phyloP scores from a whole-genome alignment of 2,329 filamentous ascomycete genomes.

The Fusarium sp. region DNA sequence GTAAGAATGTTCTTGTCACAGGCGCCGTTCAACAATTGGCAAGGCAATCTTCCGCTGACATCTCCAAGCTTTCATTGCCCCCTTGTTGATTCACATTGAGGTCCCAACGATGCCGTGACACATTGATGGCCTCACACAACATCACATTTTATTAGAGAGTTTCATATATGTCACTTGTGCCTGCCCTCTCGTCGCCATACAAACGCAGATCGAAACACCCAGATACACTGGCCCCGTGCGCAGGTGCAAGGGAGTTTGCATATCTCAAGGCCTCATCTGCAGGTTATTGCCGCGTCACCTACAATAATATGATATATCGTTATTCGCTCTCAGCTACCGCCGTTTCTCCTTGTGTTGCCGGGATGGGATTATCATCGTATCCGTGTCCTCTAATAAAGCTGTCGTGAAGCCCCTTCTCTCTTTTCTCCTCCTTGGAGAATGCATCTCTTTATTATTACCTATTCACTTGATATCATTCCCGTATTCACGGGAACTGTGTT shows the following conservation, averaged over 20 bases:
- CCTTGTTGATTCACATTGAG: too few species aligned
- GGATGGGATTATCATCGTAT: neutral
- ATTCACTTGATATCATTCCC: neutral
- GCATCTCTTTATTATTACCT: neutral
- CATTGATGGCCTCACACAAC: too few species aligned
- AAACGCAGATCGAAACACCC: neutral
- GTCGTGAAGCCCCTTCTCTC: neutral
- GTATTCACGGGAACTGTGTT: constrained; percentile 8
- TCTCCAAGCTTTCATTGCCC: too few species aligned
- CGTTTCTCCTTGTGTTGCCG: neutral
- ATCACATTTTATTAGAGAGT: too few species aligned
- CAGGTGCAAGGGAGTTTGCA: neutral
- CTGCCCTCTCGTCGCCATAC: neutral
- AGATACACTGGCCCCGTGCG: neutral
- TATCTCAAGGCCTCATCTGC: neutral
- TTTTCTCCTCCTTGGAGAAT: neutral
- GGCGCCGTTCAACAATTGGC: neutral
- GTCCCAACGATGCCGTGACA: too few species aligned
- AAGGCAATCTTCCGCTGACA: neutral
- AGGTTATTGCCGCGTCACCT: too few species aligned
- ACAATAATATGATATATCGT: neutral
- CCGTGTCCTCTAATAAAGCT: neutral
- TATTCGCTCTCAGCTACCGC: neutral
- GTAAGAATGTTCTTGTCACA: neutral
- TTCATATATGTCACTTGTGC: too few species aligned